Conservation (phyloP, 805 yeast genomes). For the Saccharomycopsis fermentans region DNA sequence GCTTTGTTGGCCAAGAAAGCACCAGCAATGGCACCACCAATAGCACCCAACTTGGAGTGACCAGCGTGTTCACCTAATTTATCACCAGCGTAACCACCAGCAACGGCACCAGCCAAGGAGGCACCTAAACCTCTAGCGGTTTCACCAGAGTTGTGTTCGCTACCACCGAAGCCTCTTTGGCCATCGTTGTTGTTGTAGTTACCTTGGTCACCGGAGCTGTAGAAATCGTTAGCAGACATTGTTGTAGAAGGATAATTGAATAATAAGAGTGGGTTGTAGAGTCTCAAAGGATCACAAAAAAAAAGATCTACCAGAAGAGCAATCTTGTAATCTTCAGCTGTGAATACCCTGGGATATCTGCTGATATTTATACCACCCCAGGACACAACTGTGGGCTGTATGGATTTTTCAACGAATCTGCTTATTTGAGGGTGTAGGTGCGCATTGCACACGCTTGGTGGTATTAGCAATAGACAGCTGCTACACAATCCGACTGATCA, state of each 20-base stretch:
- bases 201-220: constrained; percentile 35
- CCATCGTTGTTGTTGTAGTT: constrained; percentile 19
- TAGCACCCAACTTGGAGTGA: constrained; percentile 35
- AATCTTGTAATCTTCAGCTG: no score
- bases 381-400: no score
- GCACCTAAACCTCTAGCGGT: constrained; percentile 35
- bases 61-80: constrained; percentile 28
- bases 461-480: background rate
- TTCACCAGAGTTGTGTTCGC: constrained; percentile 20
- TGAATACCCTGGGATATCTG: background rate
- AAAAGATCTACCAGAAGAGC: background rate
- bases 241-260: constrained; percentile 1
- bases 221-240: constrained; percentile 52
- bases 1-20: constrained; percentile 44
- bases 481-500: background rate
- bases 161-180: constrained; percentile 11
- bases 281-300: background rate
- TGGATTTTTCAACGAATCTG: no score
- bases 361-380: background rate
- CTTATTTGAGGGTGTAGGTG: background rate
- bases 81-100: constrained; percentile 44
- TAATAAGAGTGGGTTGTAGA: background rate
- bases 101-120: constrained; percentile 40
- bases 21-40: constrained; percentile 47
- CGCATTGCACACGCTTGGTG: no score